Base-by-base conservation (phyloP, 257 asterid species). In the Knoxia roxburghii region DNA sequence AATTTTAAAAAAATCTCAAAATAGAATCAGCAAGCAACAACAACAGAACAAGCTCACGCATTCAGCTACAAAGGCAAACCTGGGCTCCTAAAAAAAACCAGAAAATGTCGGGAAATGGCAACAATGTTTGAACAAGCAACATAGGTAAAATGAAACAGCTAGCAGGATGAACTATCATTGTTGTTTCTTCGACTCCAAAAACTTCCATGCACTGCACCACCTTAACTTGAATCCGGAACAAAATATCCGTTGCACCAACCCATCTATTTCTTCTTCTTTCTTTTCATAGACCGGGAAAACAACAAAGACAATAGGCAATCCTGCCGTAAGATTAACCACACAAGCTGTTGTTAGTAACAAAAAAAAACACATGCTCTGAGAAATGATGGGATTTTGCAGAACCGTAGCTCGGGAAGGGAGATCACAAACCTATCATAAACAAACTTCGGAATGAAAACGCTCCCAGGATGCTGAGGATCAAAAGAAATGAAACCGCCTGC, bases 391-490 rank as follows among this genome's bases (percentile, higher is more conserved):
- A 27, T 20, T 20, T 61, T 61, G 32, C 37, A 41, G 62, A 18
- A 18, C 7, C 2, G 21, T 23, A 15, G 77, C 1, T 48, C 9
- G 14, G 20, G 35, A 68, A 61, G 40, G 46, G 50, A 35, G 55
- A 68, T 55, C 35, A 76, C 82, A 29, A 77, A 91, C 96, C 98
- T 78, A 84, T 72, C 32, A 73, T 70, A 73, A 88, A 88, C 72
- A 78, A 71, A 70, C 69, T 82, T 68, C 43, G 82, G 48, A 82
- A 64, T 24, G 96, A 83, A 77, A 85, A 73, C 65, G 88, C 85
- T 76, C 96, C 98, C 46, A 87, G 76, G 76, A 91, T 76, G 78
- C 96, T 87, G 78, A 89, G 74, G 79, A 84, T 76, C 81, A 82
- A 68, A 65, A 91, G 81, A 46, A 81, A 76, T 77, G 80, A 73